Conservation (phyloP, 495 filamentous ascomycete species). For the Penicillium malachiteum region DNA sequence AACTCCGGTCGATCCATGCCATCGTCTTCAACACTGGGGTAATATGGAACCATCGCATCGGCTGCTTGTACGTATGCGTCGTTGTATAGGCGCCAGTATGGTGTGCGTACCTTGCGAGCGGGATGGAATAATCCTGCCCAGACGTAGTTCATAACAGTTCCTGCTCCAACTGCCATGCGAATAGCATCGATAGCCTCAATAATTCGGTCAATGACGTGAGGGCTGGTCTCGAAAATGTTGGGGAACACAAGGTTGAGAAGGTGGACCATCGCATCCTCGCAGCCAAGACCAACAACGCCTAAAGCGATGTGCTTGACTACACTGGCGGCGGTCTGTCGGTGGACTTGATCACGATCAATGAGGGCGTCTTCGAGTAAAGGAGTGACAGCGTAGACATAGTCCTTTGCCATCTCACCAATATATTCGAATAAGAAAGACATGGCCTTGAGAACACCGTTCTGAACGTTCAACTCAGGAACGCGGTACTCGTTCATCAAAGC, state of each 20-base stretch:
- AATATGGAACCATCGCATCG: slow-evolving; percentile 95
- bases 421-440: slow-evolving; percentile 98
- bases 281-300: slow-evolving; percentile 94
- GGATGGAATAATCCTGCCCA: slow-evolving; percentile 98
- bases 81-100: slow-evolving; percentile 96
- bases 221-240: slow-evolving; percentile 96
- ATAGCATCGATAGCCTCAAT: slow-evolving; percentile 97
- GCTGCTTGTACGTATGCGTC: slow-evolving; percentile 93
- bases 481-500: slow-evolving; percentile 99
- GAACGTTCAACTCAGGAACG: slow-evolving; percentile 96
- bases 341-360: slow-evolving; percentile 97
- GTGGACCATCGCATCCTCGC: slow-evolving; percentile 98
- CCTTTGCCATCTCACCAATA: slow-evolving; percentile 99
- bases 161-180: slow-evolving; percentile 87
- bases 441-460: slow-evolving; percentile 97
- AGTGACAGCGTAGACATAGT: slow-evolving; percentile 98
- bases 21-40: slow-evolving; percentile 78
- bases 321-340: slow-evolving; percentile 91
- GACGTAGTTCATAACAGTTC: slow-evolving; percentile 91
- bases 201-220: slow-evolving; percentile 97
- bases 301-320: slow-evolving; percentile 98
- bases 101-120: slow-evolving; percentile 85
- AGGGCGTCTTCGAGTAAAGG: slow-evolving; percentile 97
- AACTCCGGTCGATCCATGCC: slow-evolving; percentile 73
- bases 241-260: slow-evolving; percentile 93